A percentile compares a stretch with the other conserved stretches of the same genome.
Conservation (phyloP, 1,284 basidiomycete species). For the Prillingera fragicola region DNA sequence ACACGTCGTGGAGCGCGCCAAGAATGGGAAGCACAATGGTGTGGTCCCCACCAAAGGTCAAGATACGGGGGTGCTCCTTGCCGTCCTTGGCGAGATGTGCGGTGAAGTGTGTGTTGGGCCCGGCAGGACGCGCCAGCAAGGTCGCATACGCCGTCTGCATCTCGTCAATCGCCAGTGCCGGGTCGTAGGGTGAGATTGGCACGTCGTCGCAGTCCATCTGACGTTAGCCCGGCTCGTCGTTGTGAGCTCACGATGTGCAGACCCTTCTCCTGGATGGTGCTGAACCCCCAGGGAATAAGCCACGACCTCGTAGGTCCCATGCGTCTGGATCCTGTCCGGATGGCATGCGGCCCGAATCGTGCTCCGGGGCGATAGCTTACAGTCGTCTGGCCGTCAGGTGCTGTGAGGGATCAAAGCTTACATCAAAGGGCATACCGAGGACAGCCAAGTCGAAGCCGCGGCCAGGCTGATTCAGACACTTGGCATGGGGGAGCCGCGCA, state of each 20-base stretch:
- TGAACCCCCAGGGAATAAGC: constrained; percentile 14
- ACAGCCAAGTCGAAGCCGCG: constrained; percentile 49
- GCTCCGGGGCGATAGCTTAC: constrained; percentile 33
- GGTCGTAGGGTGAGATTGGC: constrained; percentile 49
- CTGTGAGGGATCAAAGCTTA: constrained; percentile 18
- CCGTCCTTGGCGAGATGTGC: constrained; percentile 29
- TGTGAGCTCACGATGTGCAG: constrained; percentile 14
- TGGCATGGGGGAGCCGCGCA: constrained; percentile 39
- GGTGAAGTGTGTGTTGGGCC: constrained; percentile 9
- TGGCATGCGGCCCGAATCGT: constrained; percentile 44
- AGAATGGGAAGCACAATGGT: constrained; percentile 50
- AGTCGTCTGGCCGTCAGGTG: constrained; percentile 13
- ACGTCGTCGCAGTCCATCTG: constrained; percentile 48
- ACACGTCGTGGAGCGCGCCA: constrained; percentile 41
- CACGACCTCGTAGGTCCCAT: constrained; percentile 12
- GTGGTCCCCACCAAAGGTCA: constrained; percentile 50
- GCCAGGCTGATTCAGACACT: constrained; percentile 37
- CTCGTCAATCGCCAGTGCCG: constrained; percentile 46
- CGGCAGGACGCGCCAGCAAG: constrained; percentile 15
- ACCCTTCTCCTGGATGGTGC: constrained; percentile 8
- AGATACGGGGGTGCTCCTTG: constrained; percentile 45
- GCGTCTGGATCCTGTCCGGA: constrained; percentile 23
- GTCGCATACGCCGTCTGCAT: constrained; percentile 42
- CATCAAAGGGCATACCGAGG: constrained; percentile 45
- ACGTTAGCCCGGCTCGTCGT: not conserved